These are phyloP conservation scores for Annulohypoxylon truncatum DNA, from an alignment of 2,329 filamentous ascomycete species.

Conservation along the genomic window DNA sequence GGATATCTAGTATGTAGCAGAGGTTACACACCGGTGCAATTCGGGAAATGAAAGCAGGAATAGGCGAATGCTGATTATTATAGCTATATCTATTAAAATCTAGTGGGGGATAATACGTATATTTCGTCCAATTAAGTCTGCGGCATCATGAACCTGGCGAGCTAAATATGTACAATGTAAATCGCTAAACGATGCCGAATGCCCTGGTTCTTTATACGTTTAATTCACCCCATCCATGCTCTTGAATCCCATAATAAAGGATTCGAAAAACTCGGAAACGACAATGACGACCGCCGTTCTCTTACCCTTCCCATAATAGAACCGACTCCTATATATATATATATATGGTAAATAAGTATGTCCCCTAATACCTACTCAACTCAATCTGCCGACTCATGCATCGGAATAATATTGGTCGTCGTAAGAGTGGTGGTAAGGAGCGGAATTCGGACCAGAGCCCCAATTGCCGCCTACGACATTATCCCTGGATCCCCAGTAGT, in stretches of 20 bases:
- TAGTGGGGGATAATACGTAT: slow-evolving; percentile 16
- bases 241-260: slow-evolving; percentile 25
- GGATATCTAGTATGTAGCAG: neutral
- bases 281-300: slow-evolving; percentile 9
- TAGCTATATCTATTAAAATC: neutral
- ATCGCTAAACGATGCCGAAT: slow-evolving; percentile 16
- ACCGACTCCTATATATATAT: slow-evolving; percentile 32
- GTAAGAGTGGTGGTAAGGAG: slow-evolving; percentile 56
- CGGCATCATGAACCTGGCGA: slow-evolving; percentile 19
- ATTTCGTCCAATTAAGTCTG: slow-evolving; percentile 31
- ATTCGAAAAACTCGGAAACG: slow-evolving; percentile 4
- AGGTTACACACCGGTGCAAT: neutral
- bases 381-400: slow-evolving; percentile 52
- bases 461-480: slow-evolving; percentile 61
- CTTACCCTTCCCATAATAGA: slow-evolving; percentile 9
- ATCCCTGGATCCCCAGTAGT: slow-evolving; percentile 66
- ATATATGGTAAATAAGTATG: slow-evolving; percentile 30
- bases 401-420: slow-evolving; percentile 69
- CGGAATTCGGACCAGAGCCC: slow-evolving; percentile 50
- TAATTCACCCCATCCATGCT: slow-evolving; percentile 22
- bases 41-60: neutral
- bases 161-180: slow-evolving; percentile 32
- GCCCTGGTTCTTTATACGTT: slow-evolving; percentile 28
- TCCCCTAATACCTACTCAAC: slow-evolving; percentile 15
- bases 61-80: neutral